A percentile compares a stretch with the other conserved stretches of the same genome.
These are phyloP conservation scores for Prunus salicina DNA, from an alignment of 306 rosid genomes.

Conservation along the genomic window DNA sequence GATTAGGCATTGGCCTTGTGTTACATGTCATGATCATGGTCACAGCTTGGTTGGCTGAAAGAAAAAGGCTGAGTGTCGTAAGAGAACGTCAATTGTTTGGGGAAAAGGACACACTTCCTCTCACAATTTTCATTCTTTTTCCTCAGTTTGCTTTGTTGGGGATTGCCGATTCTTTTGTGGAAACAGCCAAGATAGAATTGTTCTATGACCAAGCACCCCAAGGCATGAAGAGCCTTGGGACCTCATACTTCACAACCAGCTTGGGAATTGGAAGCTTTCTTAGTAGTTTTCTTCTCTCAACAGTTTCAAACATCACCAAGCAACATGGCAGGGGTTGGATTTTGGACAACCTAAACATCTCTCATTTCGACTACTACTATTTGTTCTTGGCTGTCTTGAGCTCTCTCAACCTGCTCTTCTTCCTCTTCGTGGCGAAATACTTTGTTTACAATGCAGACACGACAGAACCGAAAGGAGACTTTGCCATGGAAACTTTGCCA, in stretches of 20 bases:
- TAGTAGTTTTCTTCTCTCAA: constrained; percentile 51
- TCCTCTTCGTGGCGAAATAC: constrained; percentile 52
- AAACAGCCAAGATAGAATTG: constrained; percentile 70
- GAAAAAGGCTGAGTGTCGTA: constrained; percentile 51
- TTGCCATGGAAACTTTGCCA: constrained; percentile 20
- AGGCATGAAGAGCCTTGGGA: constrained; percentile 77
- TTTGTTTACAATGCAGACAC: constrained; percentile 53
- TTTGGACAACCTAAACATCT: constrained; percentile 61
- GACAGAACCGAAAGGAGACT: constrained; percentile 20
- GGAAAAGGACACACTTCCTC: constrained; percentile 43
- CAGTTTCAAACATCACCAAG: constrained; percentile 50
- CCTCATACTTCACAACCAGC: constrained; percentile 58
- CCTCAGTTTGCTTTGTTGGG: constrained; percentile 79
- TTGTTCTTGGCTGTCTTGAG: constrained; percentile 57
- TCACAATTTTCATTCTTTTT: constrained; percentile 63
- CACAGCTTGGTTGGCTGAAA: constrained; percentile 47
- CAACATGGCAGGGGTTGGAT: constrained; percentile 65
- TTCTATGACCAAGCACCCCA: constrained; percentile 89
- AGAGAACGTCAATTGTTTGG: constrained; percentile 34
- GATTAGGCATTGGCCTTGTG: constrained; percentile 68
- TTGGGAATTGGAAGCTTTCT: constrained; percentile 65
- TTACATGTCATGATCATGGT: constrained; percentile 45
- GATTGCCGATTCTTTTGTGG: constrained; percentile 61
- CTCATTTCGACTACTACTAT: constrained; percentile 64
- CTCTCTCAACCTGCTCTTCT: constrained; percentile 59